phyloP scores from a whole-genome alignment of 495 filamentous ascomycete genomes.

The Trichoderma asperelloides region DNA sequence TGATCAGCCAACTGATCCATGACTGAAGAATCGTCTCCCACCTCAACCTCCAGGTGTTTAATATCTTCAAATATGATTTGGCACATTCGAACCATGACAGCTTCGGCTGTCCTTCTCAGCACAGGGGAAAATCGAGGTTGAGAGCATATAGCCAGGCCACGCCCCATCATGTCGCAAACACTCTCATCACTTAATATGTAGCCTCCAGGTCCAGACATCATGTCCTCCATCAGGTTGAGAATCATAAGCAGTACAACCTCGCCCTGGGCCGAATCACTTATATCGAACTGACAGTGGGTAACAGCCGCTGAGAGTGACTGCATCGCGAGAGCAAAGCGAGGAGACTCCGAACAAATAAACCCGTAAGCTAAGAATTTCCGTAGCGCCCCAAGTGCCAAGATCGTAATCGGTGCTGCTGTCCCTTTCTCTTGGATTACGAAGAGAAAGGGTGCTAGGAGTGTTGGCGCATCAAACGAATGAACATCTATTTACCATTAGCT shows the following conservation, averaged over 20 bases:
- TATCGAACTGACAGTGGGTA: slow-evolving; percentile 96
- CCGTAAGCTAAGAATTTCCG: slow-evolving; percentile 97
- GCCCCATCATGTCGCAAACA: slow-evolving; percentile 99
- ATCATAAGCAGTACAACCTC: slow-evolving; percentile 92
- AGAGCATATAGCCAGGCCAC: slow-evolving; percentile 93
- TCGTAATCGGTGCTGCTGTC: slow-evolving; percentile 91
- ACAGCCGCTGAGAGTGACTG: slow-evolving; percentile 89
- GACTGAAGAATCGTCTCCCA: slow-evolving; percentile 48
- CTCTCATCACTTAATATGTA: slow-evolving; percentile 90
- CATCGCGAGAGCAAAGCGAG: slow-evolving; percentile 83
- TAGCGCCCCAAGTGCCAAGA: slow-evolving; percentile 87
- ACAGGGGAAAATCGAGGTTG: slow-evolving; percentile 87
- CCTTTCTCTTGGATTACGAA: slow-evolving; percentile 96
- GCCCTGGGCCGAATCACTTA: slow-evolving; percentile 85
- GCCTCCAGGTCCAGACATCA: slow-evolving; percentile 87
- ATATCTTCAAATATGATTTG: slow-evolving; percentile 92
- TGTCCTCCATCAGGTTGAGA: slow-evolving; percentile 93
- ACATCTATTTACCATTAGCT: slow-evolving; percentile 52
- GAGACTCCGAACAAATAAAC: slow-evolving; percentile 73
- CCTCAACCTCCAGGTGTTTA: slow-evolving; percentile 71
- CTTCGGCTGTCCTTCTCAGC: slow-evolving; percentile 82
- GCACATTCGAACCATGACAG: slow-evolving; percentile 97
- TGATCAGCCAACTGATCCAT: slow-evolving; percentile 53
- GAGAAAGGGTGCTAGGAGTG: slow-evolving; percentile 88
- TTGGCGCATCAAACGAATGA: slow-evolving; percentile 76